Evolutionary conservation across 305 asterid species (phyloP), one percentile per base, ranked within the genome.

Genomic region (Ilex paraguariensis): DNA sequence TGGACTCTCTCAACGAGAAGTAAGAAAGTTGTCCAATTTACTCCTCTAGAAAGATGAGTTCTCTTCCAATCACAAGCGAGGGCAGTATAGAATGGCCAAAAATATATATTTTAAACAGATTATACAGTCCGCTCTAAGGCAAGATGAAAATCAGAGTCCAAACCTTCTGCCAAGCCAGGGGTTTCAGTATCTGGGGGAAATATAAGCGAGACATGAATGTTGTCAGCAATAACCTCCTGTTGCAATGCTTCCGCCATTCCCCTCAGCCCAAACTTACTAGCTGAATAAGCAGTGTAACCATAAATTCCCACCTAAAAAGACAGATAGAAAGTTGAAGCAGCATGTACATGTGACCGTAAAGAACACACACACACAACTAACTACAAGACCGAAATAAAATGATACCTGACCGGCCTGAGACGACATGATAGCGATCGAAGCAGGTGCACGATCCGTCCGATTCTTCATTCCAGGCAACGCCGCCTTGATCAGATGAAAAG

Each of bases 161-260:
- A 54, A 93, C 97, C 97, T 93, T 93, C 95, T 0, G 75, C 89
- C 52, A 86, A 78, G 40, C 96, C 99, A 57, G 96, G 97, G 57
- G 99, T 93, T 59, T 93, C 97, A 3, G 97, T 93, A 75, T 90
- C 97, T 0, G 99, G 97, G 44, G 99, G 97, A 67, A 87, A 93
- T 70, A 93, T 81, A 60, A 93, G 88, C 46, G 97, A 87, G 64
- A 93, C 83, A 51, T 90, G 99, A 75, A 93, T 90, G 81, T 93
- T 75, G 61, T 90, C 85, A 13, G 86, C 74, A 70, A 93, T 81
- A 44, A 82, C 77, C 80, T 93, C 99, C 16, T 93, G 99, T 66
- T 86, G 99, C 73, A 94, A 67, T 40, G 99, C 85, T 81, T 94
- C 99, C 49, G 97, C 97, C 91, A 94, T 73, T 46, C 99, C 97